phyloP scores from a whole-genome alignment of 306 rosid species.

The Quercus suber region DNA sequence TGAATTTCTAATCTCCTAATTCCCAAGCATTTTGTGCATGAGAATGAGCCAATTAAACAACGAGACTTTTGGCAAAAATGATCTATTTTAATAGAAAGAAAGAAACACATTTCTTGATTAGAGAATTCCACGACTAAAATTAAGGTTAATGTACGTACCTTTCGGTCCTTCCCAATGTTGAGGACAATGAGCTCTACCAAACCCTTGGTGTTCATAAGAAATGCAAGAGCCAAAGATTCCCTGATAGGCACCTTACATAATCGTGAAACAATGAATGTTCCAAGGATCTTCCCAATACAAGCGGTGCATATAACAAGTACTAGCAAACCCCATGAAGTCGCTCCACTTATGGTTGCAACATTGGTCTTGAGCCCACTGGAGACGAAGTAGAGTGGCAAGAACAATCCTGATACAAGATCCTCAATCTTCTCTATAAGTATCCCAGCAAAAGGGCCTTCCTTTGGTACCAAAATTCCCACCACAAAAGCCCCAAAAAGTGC shows the following conservation, averaged over 20 bases:
- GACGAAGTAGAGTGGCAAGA: slow-evolving; percentile 66
- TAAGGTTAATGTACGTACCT: slow-evolving; percentile 28
- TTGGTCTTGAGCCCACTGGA: slow-evolving; percentile 73
- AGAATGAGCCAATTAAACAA: too few relatives aligned
- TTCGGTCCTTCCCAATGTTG: slow-evolving; percentile 75
- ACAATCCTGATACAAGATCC: slow-evolving; percentile 57
- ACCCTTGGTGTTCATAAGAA: slow-evolving; percentile 80
- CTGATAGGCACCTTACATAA: slow-evolving; percentile 40
- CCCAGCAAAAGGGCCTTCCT: slow-evolving; percentile 65
- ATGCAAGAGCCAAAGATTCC: slow-evolving; percentile 67
- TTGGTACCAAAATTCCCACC: slow-evolving; percentile 56
- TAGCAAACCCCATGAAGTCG: slow-evolving; percentile 53
- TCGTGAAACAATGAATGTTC: slow-evolving; percentile 41
- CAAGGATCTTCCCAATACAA: slow-evolving; percentile 66
- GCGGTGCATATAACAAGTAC: slow-evolving; percentile 58
- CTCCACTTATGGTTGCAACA: slow-evolving; percentile 63
- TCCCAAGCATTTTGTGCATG: too few relatives aligned
- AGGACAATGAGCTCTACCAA: slow-evolving; percentile 80
- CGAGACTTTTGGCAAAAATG: too few relatives aligned
- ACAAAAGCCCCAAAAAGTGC: slow-evolving; percentile 76
- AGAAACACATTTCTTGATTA: neutral
- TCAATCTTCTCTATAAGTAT: slow-evolving; percentile 66
- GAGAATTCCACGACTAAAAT: neutral
- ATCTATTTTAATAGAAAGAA: too few relatives aligned
- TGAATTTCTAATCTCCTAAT: too few relatives aligned